Base-by-base conservation (phyloP, 768 basidiomycete species). In the Suillus hirtellus region DNA sequence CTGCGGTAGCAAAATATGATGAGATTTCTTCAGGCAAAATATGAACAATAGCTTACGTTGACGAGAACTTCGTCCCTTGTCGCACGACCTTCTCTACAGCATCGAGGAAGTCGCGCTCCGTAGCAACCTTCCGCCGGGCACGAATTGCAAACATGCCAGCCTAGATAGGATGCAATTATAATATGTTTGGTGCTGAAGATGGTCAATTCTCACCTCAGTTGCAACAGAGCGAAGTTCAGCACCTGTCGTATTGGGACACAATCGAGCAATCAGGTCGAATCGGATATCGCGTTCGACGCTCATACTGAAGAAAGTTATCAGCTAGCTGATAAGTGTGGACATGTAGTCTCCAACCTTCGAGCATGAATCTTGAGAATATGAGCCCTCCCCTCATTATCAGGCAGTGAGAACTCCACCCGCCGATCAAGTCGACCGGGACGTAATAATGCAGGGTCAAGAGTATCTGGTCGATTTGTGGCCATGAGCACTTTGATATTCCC, bases 101-200 rank as follows among this genome's bases (percentile, higher is more conserved):
- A 67, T 97, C 95, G 73, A 99, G 79, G 80, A 98, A 99, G 77
- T 99, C 97, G 61, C 94, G 89, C 74, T 99, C 97, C 6, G 95
- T 95, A 1, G 96, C 95, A 1, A 99, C 95, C 76, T 99, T 99
- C 77, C 97, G 84, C 69, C 97, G 84, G 52, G 94, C 92, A 64
- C 97, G 91, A 72, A 99, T 99, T 2, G 97, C 96, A 78, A 96
- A 99, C 97, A 99, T 99, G n/a, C 97, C 97, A 55, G 97, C 97
- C 90, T 93, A 66, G n/a, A 12, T 27, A 38, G 53, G 35, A 34
- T 19, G 17, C 5, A 42, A 27, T 58, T 17, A 42, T 11, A 27
- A 58, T 17, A 11, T 58, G 21, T 58, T n/a, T 46, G 56, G 49
- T 21, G 52, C 44, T 31, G 64, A 56, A 14, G 34, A 60, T 43